Percentiles rank a stretch among this genome's conserved stretches.
Conservation (phyloP, 352 stramenopile species). For the Pythium dissotocum region DNA sequence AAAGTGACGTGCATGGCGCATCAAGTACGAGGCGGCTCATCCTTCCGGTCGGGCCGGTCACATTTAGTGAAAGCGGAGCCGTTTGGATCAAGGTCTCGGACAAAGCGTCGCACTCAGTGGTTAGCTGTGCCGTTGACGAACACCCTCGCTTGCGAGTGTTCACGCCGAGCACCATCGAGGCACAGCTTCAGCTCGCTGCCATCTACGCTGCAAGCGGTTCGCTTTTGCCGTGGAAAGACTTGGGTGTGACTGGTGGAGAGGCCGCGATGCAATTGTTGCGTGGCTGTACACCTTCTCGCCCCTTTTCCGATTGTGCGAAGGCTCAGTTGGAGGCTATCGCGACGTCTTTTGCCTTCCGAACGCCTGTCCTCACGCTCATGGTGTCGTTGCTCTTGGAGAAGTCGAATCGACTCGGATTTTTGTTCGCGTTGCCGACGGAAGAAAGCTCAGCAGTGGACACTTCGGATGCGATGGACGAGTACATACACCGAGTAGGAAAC, state of each 20-base stretch:
- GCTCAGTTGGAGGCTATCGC: constrained; percentile 27
- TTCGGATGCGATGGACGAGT: constrained; percentile 1
- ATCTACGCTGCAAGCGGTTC: constrained; percentile 36
- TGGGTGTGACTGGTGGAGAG: constrained; percentile 53
- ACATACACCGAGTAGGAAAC: not conserved
- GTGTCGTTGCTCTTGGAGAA: constrained; percentile 32
- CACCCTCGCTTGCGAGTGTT: constrained; percentile 39
- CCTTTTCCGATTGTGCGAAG: constrained; percentile 34
- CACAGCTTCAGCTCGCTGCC: constrained; percentile 41
- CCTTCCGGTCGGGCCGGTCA: not conserved
- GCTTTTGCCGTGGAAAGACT: constrained; percentile 30
- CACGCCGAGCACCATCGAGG: constrained; percentile 37
- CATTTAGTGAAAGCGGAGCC: constrained; percentile 21
- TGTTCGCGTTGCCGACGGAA: constrained; percentile 3
- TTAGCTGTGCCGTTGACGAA: constrained; percentile 19
- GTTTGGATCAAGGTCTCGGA: constrained; percentile 12
- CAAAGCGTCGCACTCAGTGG: constrained; percentile 7
- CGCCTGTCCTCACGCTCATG: constrained; percentile 45
- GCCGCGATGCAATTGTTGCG: constrained; percentile 42
- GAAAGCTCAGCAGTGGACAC: not conserved
- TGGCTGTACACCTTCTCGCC: constrained; percentile 37
- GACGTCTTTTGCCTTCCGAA: constrained; percentile 35
- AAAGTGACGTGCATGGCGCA: not conserved
- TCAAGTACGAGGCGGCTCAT: not conserved
- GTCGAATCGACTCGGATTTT: constrained; percentile 15